Percentiles rank a stretch among this genome's conserved stretches.
phyloP scores from a whole-genome alignment of 2,329 filamentous ascomycete species.

The Fusarium fracticaudum region DNA sequence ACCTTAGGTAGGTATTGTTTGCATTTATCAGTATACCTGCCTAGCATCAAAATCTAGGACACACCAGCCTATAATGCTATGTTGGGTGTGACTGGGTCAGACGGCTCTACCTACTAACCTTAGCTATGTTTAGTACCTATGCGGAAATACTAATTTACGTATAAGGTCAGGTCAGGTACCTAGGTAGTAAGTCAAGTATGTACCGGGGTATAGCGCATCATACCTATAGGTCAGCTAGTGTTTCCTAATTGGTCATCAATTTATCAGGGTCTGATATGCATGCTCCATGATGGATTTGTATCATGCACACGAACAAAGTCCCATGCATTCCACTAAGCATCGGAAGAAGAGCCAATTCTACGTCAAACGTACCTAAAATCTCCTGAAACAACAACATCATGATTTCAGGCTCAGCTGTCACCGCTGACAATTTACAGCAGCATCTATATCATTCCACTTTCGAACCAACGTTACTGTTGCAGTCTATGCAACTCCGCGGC shows the following conservation, averaged over 20 bases:
- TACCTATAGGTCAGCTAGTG: neutral
- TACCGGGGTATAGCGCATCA: neutral
- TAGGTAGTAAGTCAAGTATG: neutral
- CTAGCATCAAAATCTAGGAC: neutral
- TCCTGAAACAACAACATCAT: neutral
- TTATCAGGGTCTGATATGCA: neutral
- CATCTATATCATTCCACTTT: conserved; percentile 2
- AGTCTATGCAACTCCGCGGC: conserved; percentile 23
- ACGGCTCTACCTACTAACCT: neutral
- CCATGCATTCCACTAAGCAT: neutral
- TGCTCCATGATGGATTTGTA: neutral
- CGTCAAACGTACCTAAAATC: neutral
- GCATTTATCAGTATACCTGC: neutral
- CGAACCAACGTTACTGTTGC: neutral
- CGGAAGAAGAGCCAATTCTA: neutral
- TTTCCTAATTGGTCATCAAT: neutral
- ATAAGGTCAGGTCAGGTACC: neutral
- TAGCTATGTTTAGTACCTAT: neutral
- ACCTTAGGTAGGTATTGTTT: neutral
- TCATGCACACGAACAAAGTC: neutral
- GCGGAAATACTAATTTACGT: neutral
- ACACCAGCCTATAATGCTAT: neutral
- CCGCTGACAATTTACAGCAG: neutral
- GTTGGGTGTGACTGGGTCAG: neutral
- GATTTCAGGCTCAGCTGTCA: neutral